Evolutionary conservation across 2,329 filamentous ascomycete genomes (phyloP).

Genomic region (Diaporthe longicolla): DNA sequence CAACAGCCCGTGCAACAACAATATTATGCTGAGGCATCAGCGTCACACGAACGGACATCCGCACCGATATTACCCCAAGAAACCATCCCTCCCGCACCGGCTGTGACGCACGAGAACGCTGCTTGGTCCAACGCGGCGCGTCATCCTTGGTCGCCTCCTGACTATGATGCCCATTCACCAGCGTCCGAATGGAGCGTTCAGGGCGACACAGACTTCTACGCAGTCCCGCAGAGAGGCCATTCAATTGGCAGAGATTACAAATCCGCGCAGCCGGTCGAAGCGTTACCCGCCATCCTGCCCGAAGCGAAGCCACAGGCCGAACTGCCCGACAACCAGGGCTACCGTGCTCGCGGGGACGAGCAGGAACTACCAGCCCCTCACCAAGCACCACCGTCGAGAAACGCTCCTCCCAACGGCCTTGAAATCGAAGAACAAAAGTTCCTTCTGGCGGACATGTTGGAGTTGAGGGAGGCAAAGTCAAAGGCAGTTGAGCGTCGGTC

Average conservation of each 20-base stretch:
- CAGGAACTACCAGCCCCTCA: conserved; percentile 41
- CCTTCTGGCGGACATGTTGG: conserved; percentile 38
- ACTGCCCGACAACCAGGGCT: conserved; percentile 38
- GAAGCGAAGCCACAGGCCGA: conserved; percentile 41
- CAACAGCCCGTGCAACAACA: conserved; percentile 26
- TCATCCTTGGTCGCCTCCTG: conserved; percentile 42
- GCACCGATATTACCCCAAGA: conserved; percentile 16
- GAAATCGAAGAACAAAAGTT: conserved; percentile 43
- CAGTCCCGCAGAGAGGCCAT: not conserved
- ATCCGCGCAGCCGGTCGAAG: conserved; percentile 26
- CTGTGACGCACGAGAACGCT: conserved; percentile 12
- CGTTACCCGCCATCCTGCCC: conserved; percentile 39
- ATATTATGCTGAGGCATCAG: conserved; percentile 29
- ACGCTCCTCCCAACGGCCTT: conserved; percentile 37
- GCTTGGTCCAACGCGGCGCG: conserved; percentile 36
- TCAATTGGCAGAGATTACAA: not conserved
- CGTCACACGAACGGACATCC: conserved; percentile 21
- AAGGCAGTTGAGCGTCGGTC: conserved; percentile 13
- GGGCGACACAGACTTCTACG: conserved; percentile 32
- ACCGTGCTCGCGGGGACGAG: conserved; percentile 38
- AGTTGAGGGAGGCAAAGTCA: conserved; percentile 35
- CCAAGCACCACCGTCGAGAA: conserved; percentile 36
- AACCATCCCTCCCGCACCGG: conserved; percentile 22
- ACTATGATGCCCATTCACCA: conserved; percentile 38
- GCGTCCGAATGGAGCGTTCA: conserved; percentile 39